Evolutionary conservation across 73 alveolate genomes (phyloP).

Genomic region (Paramecium tetraurelia): DNA sequence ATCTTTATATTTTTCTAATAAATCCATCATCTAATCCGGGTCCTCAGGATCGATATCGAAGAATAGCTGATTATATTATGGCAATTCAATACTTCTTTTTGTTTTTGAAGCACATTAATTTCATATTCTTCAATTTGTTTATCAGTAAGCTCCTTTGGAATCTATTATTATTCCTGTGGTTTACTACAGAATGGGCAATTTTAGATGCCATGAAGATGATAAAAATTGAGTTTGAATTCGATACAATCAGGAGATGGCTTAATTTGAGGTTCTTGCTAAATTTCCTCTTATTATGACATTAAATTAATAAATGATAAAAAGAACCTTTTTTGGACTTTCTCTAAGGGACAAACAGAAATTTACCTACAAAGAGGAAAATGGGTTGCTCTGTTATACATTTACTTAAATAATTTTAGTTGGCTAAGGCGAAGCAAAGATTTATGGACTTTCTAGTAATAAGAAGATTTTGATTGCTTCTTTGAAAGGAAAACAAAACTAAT

Average conservation of each 20-base stretch:
- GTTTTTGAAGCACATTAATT: neutral
- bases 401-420: neutral
- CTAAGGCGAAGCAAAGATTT: neutral
- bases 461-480: neutral
- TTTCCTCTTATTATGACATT: neutral
- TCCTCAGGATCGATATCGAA: neutral
- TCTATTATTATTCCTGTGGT: neutral
- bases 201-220: constrained; percentile 23
- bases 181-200: neutral
- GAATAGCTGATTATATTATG: neutral
- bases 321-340: neutral
- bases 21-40: constrained; percentile 41
- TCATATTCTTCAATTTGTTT: neutral
- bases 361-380: neutral
- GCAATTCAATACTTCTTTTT: neutral
- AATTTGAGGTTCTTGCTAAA: neutral
- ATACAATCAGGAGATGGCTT: constrained; percentile 24
- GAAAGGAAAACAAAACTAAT: neutral
- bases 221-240: neutral
- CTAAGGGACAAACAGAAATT: neutral
- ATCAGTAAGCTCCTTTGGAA: neutral
- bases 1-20: neutral
- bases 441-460: neutral
- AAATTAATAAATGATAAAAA: neutral
- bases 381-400: neutral